phyloP scores from a whole-genome alignment of 345 rosid genomes.

The Lenwebbia sp. region DNA sequence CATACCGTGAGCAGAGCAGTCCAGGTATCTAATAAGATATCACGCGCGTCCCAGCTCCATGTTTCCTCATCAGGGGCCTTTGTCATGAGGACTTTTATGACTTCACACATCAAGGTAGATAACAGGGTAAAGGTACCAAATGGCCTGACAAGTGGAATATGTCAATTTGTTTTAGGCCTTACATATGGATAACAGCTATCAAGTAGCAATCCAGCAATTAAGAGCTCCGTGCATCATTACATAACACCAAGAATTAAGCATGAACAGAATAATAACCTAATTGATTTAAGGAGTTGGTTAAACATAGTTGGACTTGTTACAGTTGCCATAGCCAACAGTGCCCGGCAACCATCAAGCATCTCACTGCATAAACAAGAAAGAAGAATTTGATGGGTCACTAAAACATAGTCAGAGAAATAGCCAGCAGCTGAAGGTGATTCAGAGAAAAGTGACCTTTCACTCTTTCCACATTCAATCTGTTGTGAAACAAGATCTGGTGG shows the following conservation, averaged over 20 bases:
- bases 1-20: slow-evolving; percentile 70
- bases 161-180: background rate
- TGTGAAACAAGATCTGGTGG: slow-evolving; percentile 74
- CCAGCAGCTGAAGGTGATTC: background rate
- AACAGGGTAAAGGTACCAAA: slow-evolving; percentile 73
- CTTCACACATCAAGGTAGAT: slow-evolving; percentile 86
- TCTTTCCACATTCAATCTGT: slow-evolving; percentile 77
- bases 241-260: background rate
- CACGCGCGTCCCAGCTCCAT: slow-evolving; percentile 98
- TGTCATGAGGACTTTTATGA: slow-evolving; percentile 63
- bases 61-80: slow-evolving; percentile 59
- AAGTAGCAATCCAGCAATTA: background rate
- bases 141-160: slow-evolving; percentile 51
- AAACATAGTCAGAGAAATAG: slow-evolving; percentile 11
- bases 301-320: slow-evolving; percentile 56
- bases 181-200: background rate
- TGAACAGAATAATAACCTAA: slow-evolving; percentile 43
- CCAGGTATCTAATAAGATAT: slow-evolving; percentile 95
- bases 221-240: background rate
- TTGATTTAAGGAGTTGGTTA: slow-evolving; percentile 70
- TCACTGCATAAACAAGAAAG: slow-evolving; percentile 47
- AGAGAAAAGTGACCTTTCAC: slow-evolving; percentile 58
- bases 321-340: slow-evolving; percentile 71
- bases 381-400: slow-evolving; percentile 6
- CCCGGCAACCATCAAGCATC: slow-evolving; percentile 98